Evolutionary conservation across 1,284 basidiomycete genomes (phyloP), one percentile per base, ranked within the genome.

Genomic region (Rhizopogon parksii): DNA sequence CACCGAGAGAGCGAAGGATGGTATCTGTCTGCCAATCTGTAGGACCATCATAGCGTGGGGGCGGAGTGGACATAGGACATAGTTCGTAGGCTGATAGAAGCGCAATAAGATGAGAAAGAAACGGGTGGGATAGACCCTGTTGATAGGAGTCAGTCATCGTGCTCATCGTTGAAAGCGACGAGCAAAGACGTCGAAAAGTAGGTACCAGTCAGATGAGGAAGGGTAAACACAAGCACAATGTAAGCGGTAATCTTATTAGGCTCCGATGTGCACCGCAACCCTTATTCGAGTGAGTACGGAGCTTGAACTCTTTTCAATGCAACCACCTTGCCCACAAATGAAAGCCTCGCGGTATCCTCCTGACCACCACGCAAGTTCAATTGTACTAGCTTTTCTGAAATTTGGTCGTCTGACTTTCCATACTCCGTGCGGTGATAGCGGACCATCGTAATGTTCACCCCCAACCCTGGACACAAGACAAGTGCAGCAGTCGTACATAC

Each of bases 1-100:
- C 72, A 27, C 70, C 67, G 53, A 87, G 69, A 27, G 78, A 78
- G 50, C 77, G 75, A 32, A 82, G 65, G 58, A 87, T 82, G 56
- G 72, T 69, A 40, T 84, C 79, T 8, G 79, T 84, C 61, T 82
- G 78, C 80, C 79, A 83, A 66, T 82, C 78, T 45, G 71, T 57
- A 1, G 79, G 79, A 2, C 83, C 83, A 65, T 80, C 74, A 65
- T 83, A 87, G 52, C 73, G 72, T 43, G 82, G 83, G 54, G 77
- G 66, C 36, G 83, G 80, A 5, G 75, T 71, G 11, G 75, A 64
- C 57, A 66, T 67, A 25, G 74, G 74, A 38, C 71, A 72, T 36
- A 75, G 68, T 52, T 80, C 76, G 56, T 80, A 81, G 8, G 77
- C 63, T 12, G 77, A 77, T 19, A 81, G 68, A 2, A 80, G 57